phyloP scores from a whole-genome alignment of 140 eudicot genomes.

The Anethum foeniculum region DNA sequence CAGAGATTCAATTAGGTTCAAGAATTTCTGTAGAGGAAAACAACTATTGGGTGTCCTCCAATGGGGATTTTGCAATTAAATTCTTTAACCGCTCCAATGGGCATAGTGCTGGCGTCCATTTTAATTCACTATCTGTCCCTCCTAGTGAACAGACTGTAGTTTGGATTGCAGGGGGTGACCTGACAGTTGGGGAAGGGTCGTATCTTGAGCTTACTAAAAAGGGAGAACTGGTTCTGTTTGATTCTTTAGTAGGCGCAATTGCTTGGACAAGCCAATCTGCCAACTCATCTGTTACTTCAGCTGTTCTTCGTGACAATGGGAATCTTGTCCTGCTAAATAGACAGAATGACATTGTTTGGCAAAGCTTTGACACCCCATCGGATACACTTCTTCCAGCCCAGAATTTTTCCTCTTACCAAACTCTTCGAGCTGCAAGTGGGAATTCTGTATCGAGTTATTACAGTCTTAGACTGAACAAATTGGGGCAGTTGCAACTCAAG shows the following conservation, averaged over 20 bases:
- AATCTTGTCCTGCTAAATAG: slow-evolving; percentile 40
- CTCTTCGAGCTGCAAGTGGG: slow-evolving; percentile 56
- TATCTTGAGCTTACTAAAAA: slow-evolving; percentile 41
- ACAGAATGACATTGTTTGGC: slow-evolving; percentile 46
- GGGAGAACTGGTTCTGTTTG: slow-evolving; percentile 50
- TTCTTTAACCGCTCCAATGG: slow-evolving; percentile 35
- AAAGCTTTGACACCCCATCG: slow-evolving; percentile 53
- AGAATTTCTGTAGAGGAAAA: slow-evolving; percentile 39
- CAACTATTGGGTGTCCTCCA: slow-evolving; percentile 53
- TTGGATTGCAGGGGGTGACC: slow-evolving; percentile 72
- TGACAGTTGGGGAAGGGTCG: slow-evolving; percentile 44
- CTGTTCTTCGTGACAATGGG: slow-evolving; percentile 43
- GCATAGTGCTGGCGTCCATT: slow-evolving; percentile 47
- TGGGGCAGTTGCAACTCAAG: slow-evolving; percentile 51
- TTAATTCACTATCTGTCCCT: slow-evolving; percentile 43
- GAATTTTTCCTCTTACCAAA: slow-evolving; percentile 35
- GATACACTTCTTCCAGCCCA: slow-evolving; percentile 65
- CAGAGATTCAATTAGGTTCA: slow-evolving; percentile 56
- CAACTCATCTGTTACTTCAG: slow-evolving; percentile 39
- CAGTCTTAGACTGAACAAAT: slow-evolving; percentile 33
- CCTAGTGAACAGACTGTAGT: slow-evolving; percentile 35
- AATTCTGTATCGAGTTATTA: slow-evolving; percentile 50
- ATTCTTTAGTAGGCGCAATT: slow-evolving; percentile 34
- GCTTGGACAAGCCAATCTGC: slow-evolving; percentile 58
- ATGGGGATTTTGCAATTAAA: slow-evolving; percentile 54